Evolutionary conservation across 176 grass and related monocot species (phyloP), one percentile per base, ranked within the genome.

Genomic region (Ananas comosus): DNA sequence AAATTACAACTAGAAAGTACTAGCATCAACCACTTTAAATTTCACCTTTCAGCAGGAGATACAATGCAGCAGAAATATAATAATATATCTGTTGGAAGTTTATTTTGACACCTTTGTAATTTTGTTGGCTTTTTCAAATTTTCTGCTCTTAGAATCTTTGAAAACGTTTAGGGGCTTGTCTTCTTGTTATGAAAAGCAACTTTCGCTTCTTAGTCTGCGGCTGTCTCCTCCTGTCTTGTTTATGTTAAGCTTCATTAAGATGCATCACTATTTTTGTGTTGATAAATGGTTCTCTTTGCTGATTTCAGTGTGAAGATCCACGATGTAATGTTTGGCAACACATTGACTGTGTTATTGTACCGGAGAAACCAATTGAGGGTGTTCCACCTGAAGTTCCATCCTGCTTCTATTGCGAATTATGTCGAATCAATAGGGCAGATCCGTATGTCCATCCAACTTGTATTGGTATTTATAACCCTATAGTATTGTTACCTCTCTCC

Each of bases 381-480:
- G 65, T 56, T 82, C 27, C 73, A 79, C 80, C 78, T 73, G 85
- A 82, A 56, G 25, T 87, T 76, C 83, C 83, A 50, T 64, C 81
- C 50, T 29, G 64, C 51, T 96, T 96, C 63, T 89, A 91, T 80
- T 96, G 92, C 76, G 83, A 96, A 61, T 72, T 83, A 70, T 91
- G 92, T 56, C 86, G 92, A 85, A 74, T 96, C 72, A 88, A 71
- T 67, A 86, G 83, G 81, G 88, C 86, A 70, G 92, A 96, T 68
- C 92, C 92, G 83, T 96, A 85, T 77, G 92, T 85, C 59, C 22
- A 75, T 52, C 48, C 49, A 56, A 42, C 68, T 13, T 69, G 74
- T 22, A 56, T 23, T 63, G 63, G 74, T 56, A 59, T 49, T 76
- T 42, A 4, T 42, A 42, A 42, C 33, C 33, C 4, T 42, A 42